Conservation (phyloP, 441 rosid genomes). For the Mallotus repandus region DNA sequence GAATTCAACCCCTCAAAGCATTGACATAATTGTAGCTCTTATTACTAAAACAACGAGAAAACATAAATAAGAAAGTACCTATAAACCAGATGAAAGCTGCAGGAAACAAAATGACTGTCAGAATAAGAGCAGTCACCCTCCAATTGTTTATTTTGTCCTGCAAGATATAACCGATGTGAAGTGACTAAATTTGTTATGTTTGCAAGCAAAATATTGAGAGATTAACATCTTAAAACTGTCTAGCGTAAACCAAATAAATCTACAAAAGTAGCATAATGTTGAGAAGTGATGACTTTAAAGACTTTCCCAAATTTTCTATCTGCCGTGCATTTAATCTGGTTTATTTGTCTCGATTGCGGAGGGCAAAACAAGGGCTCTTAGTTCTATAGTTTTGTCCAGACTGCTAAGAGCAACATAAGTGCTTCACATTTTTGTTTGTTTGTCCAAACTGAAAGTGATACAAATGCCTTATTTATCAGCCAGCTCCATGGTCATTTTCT, state of each 20-base stretch:
- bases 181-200: background rate
- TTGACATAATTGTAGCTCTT: background rate
- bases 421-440: too few species aligned
- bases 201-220: background rate
- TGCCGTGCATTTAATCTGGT: too few species aligned
- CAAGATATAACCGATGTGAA: constrained; percentile 3
- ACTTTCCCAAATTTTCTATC: too few species aligned
- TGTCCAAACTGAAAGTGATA: background rate
- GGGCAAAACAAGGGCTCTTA: too few species aligned
- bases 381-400: background rate
- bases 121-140: constrained; percentile 78
- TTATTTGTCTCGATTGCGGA: too few species aligned
- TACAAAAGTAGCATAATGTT: too few species aligned
- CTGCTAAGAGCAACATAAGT: background rate
- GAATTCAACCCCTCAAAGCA: background rate
- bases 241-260: too few species aligned
- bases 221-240: too few species aligned
- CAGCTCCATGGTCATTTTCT: background rate
- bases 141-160: constrained; percentile 76
- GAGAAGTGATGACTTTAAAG: too few species aligned
- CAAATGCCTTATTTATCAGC: background rate
- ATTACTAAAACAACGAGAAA: background rate
- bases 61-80: constrained; percentile 37
- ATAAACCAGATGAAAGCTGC: constrained; percentile 79
- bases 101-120: constrained; percentile 67